Evolutionary conservation across 805 yeast species (phyloP), one percentile per base, ranked within the genome.

Genomic region (Sugiyamaella smithiae): DNA sequence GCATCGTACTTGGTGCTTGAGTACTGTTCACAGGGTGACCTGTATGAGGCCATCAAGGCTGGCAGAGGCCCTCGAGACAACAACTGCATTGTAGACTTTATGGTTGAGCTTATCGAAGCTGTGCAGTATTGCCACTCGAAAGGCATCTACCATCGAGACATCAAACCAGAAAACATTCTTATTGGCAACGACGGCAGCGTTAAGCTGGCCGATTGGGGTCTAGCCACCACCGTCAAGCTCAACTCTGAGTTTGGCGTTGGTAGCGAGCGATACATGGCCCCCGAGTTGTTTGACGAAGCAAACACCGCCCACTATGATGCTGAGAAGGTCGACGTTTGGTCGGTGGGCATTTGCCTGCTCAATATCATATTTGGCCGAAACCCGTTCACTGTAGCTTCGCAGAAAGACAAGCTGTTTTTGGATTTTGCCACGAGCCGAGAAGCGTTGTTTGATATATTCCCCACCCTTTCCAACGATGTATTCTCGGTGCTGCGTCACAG

Each of bases 151-250:
- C 98, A 90, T 65, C 86, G 97, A 63, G 98, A 90, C 67, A 80
- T 90, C 56, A 93, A 93, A 70, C 99, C 99, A 4, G 98, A 93
- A 66, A 93, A 93, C 70, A 78, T 93, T 49, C 71, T 93, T 60
- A 81, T 89, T 43, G 74, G 79, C 9, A 66, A 67, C 61, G 73
- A 77, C 58, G 88, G 81, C 50, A 64, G 74, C 46, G 70, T 84
- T 49, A 77, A 75, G 54, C 72, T 83, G 52, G 91, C 95, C 31
- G 99, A 91, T 69, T 91, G 93, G 67, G 98, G 98, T 3, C 73
- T 91, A 19, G 89, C 97, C 19, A 78, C 91, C 50, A 75, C 77
- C 42, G 74, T 77, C 8, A 68, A 73, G 35, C 67, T 69, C 40
- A 82, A 87, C 58, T 68, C 78, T 29, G 89, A 88, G 60, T 85